phyloP scores from a whole-genome alignment of 2,329 filamentous ascomycete genomes.

The Penicillium sp. region DNA sequence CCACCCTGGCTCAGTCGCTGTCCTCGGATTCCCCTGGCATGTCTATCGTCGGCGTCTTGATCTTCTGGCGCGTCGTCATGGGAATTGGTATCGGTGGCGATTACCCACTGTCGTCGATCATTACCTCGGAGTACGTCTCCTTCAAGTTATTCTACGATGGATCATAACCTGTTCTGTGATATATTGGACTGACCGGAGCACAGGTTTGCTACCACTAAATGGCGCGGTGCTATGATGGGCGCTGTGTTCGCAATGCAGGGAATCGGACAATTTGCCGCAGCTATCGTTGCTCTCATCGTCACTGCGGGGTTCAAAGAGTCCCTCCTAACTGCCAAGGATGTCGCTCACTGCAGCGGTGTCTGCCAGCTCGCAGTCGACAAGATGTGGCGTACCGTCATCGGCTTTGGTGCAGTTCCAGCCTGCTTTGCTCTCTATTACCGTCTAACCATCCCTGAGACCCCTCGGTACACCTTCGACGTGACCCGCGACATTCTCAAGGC shows the following conservation, averaged over 20 bases:
- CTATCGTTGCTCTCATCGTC: constrained; percentile 75
- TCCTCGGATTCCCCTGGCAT: constrained; percentile 66
- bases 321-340: constrained; percentile 56
- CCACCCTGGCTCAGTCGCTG: constrained; percentile 72
- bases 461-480: constrained; percentile 85
- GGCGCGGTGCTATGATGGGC: constrained; percentile 85
- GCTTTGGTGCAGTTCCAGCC: constrained; percentile 78
- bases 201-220: constrained; percentile 80
- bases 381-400: constrained; percentile 83
- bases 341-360: constrained; percentile 61
- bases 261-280: constrained; percentile 75
- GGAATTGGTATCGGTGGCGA: constrained; percentile 80
- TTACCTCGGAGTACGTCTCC: constrained; percentile 69
- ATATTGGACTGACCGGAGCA: constrained; percentile 3
- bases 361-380: constrained; percentile 78
- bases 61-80: constrained; percentile 83
- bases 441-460: constrained; percentile 84
- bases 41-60: constrained; percentile 58
- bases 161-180: not conserved
- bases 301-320: constrained; percentile 71
- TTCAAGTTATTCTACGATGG: constrained; percentile 32
- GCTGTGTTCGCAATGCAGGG: constrained; percentile 88
- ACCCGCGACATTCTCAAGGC: constrained; percentile 74
- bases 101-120: constrained; percentile 80
- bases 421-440: constrained; percentile 84